phyloP scores from a whole-genome alignment of 1,284 basidiomycete species.

The Coniophora puteana region DNA sequence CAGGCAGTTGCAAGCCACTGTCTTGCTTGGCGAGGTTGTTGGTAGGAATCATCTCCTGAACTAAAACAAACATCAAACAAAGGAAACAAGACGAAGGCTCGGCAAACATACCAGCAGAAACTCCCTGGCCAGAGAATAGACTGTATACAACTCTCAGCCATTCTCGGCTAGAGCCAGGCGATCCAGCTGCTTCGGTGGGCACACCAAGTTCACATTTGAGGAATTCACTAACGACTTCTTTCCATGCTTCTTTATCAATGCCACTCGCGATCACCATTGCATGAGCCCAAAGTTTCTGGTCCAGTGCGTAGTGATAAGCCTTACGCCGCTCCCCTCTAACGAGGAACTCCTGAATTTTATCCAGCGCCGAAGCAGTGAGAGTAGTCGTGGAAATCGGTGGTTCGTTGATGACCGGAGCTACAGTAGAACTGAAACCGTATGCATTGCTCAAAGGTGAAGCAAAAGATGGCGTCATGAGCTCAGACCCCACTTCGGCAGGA shows the following conservation, averaged over 20 bases:
- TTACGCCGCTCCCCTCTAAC: slow-evolving; percentile 81
- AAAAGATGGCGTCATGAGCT: slow-evolving; percentile 16
- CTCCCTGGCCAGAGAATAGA: slow-evolving; percentile 81
- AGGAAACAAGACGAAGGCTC: slow-evolving; percentile 2
- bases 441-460: slow-evolving; percentile 15
- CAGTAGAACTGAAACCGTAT: slow-evolving; percentile 19
- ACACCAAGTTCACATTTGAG: slow-evolving; percentile 72
- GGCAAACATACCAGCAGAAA: slow-evolving; percentile 57
- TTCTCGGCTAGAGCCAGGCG: slow-evolving; percentile 48
- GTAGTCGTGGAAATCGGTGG: slow-evolving; percentile 44
- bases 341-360: slow-evolving; percentile 77
- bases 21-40: slow-evolving; percentile 42
- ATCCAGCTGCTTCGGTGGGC: slow-evolving; percentile 24
- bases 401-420: no score
- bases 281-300: slow-evolving; percentile 92
- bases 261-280: slow-evolving; percentile 94
- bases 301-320: slow-evolving; percentile 87
- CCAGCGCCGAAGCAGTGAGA: slow-evolving; percentile 60
- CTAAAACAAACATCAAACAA: no score
- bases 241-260: slow-evolving; percentile 92
- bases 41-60: slow-evolving; percentile 73
- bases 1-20: slow-evolving; percentile 37
- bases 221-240: slow-evolving; percentile 87
- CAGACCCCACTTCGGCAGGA: slow-evolving; percentile 18
- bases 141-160: slow-evolving; percentile 82